phyloP scores from a whole-genome alignment of 2,329 filamentous ascomycete genomes.

The Diatrype stigma region DNA sequence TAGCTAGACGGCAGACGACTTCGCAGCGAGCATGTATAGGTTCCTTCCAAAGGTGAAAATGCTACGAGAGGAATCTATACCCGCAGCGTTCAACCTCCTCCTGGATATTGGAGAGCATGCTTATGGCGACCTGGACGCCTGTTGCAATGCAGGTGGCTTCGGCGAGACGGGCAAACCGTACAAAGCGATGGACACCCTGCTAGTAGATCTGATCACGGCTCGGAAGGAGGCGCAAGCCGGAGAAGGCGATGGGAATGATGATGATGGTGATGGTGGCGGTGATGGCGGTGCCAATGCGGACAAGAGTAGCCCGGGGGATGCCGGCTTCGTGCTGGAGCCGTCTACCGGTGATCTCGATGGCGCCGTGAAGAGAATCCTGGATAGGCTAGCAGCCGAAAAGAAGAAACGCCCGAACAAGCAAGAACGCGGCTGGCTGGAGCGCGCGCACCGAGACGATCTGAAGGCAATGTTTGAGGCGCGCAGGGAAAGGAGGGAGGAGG shows the following conservation, averaged over 20 bases:
- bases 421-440: neutral
- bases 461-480: conserved; percentile 2
- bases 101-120: conserved; percentile 3
- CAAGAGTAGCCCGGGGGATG: neutral
- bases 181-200: neutral
- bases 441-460: neutral
- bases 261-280: too few relatives aligned
- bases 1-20: conserved; percentile 3
- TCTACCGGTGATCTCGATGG: neutral
- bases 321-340: neutral
- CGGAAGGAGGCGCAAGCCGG: neutral
- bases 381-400: neutral
- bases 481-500: neutral
- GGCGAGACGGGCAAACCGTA: neutral
- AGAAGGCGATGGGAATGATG: neutral
- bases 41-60: neutral
- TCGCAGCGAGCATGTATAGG: neutral
- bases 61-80: neutral
- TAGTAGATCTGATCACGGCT: conserved; percentile 1
- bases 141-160: conserved; percentile 1
- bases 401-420: conserved; percentile 1
- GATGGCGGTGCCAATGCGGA: neutral
- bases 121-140: conserved; percentile 3
- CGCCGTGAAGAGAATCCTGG: neutral
- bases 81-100: conserved; percentile 1